Evolutionary conservation across 148 eudicot species (phyloP), one percentile per base, ranked within the genome.

Genomic region (Rhododendron henanense): DNA sequence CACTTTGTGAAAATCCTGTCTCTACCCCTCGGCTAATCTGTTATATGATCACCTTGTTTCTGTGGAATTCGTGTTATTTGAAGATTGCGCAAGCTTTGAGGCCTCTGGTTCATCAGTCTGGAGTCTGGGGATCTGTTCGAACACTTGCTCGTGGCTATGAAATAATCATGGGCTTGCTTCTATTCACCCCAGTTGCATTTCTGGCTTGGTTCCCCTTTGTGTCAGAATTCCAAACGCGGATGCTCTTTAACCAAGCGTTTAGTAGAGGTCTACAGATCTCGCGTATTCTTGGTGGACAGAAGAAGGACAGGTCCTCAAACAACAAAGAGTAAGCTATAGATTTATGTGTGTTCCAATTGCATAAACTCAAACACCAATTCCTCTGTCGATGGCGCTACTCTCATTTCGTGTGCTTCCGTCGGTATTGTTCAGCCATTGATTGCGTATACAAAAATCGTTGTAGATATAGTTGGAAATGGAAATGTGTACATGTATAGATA

Each of bases 241-340:
- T 93, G 96, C 79, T 94, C 82, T 94, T 94, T 91, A 94, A 94
- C 87, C 96, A 94, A 88, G 95, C 96, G 14, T 94, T 93, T 81
- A 93, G 95, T 81, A 87, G 96, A 86, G 96, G 95, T 85, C 89
- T 94, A 63, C 95, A 94, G 76, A 93, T 94, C 31, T 94, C 96
- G 11, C 95, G 96, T 87, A 93, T 94, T 88, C 92, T 94, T 50
- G 94, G 94, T 31, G 94, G 94, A 7, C 94, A 87, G 25, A 92
- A 79, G 90, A 90, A 89, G 81, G 94, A 92, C 59, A 78, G 77
- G 41, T 88, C 94, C 15, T 87, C 92, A 41, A 83, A 69, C 83
- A 88, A 85, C 88, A 89, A 90, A 84, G 92, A 90, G 90, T 90
- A 76, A 76, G n/a, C 31, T 13, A 55, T 13, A 55, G 61, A 19